Percentiles rank a stretch among this genome's conserved stretches.
These are phyloP conservation scores for Calonectria pseudoturangicola DNA, from an alignment of 2,329 filamentous ascomycete species.

Conservation along the genomic window DNA sequence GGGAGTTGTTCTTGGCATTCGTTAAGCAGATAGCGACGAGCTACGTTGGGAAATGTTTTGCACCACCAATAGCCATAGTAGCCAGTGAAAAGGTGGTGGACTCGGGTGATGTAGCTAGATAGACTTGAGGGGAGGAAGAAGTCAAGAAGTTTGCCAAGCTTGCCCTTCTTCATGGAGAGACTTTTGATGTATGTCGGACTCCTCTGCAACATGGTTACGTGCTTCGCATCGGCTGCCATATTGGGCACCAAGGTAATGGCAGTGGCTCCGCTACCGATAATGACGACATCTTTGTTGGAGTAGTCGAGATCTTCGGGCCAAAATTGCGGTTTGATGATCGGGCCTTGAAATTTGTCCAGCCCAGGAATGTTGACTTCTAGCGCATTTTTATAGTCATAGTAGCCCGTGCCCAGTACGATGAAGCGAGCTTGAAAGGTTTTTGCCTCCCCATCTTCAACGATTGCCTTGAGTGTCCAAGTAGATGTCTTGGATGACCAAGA, in stretches of 20 bases:
- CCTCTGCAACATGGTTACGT: conserved; percentile 82
- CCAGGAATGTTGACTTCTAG: conserved; percentile 69
- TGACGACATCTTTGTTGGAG: conserved; percentile 75
- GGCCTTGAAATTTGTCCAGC: conserved; percentile 58
- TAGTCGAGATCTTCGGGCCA: conserved; percentile 81
- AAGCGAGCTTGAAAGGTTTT: conserved; percentile 7
- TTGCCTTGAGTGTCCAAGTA: neutral
- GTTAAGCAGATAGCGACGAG: neutral
- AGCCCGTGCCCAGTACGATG: conserved; percentile 5
- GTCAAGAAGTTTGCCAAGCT: neutral
- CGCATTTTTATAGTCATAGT: conserved; percentile 66
- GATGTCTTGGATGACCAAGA: conserved; percentile 25
- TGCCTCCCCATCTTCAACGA: neutral
- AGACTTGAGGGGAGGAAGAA: neutral
- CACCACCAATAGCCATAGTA: conserved; percentile 15
- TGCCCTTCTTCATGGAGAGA: neutral
- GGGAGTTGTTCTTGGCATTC: conserved; percentile 64
- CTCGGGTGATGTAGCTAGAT: neutral
- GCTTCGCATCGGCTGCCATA: conserved; percentile 73
- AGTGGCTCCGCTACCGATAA: conserved; percentile 81
- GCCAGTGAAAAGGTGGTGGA: neutral
- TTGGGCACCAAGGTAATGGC: conserved; percentile 79
- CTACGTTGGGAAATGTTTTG: neutral
- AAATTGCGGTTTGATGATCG: conserved; percentile 81
- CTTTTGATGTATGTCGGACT: conserved; percentile 74